Base-by-base conservation (phyloP, 23 red algal genomes). In the Gracilaria gracilis region DNA sequence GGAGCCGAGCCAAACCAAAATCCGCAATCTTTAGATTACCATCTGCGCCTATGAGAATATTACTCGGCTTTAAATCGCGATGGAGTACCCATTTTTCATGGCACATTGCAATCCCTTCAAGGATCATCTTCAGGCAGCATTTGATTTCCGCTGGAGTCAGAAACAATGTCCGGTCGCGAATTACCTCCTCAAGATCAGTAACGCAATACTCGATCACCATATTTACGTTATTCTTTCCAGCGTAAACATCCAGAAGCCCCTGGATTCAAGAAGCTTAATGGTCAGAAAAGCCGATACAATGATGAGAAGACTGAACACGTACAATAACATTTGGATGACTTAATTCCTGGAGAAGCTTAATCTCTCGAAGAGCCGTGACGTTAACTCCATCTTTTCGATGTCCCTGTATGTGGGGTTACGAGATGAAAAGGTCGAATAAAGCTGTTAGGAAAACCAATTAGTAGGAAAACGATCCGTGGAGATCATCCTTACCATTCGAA, bases 61-160 rank as follows among this genome's bases (percentile, higher is more conserved):
- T 99, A 90, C 91, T 90, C 36, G 97, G 97, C 69, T 99, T 99
- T 31, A 99, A 87, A 82, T 99, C 97, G 21, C 97, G 93, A 57
- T 99, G 97, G 39, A 99, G 87, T 28, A 93, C 81, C 89, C 90
- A 99, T 53, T 89, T 86, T 20, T 91, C 83, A 74, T 99, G 97
- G 3, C 86, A 94, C 5, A 83, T 84, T 29, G 70, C 94, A 74
- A 94, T 90, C 19, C 93, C 97, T 37, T 86, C 65, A 4, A 99
- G 55, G 57, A 99, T 88, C 93, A 93, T 93, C 51, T 86, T 85
- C 77, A 99, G 53, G 28, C 83, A 85, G 27, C 82, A 83, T 79
- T 99, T 99, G 59, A 95, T 72, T 55, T 99, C 93, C 24, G 93
- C 81, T 2, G 84, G 92, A 23, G 84, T 91, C 17, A 99, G 86